Evolutionary conservation across 139 green algal genomes (phyloP).

Genomic region (Tetradesmus lagerheimii): DNA sequence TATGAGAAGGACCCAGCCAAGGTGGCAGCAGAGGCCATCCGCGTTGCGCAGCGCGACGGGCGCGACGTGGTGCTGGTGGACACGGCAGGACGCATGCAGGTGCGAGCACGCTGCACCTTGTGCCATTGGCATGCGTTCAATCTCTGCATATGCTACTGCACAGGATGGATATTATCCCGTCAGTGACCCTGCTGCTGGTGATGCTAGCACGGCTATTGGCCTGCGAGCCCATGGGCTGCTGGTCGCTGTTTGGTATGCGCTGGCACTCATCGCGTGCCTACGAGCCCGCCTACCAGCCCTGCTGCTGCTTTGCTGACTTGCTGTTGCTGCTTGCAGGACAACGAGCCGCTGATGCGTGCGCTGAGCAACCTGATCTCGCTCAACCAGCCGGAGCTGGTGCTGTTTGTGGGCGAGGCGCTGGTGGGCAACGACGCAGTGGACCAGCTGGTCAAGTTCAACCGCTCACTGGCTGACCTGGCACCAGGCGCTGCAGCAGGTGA

Average conservation of each 20-base stretch:
- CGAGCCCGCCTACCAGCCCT: neutral
- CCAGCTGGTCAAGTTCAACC: constrained; percentile 99
- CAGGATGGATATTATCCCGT: neutral
- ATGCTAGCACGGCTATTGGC: neutral
- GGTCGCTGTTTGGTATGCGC: neutral
- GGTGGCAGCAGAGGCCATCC: constrained; percentile 89
- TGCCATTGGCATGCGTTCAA: neutral
- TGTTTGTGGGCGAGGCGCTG: constrained; percentile 99
- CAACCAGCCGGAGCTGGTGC: constrained; percentile 95
- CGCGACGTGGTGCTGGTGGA: constrained; percentile 98
- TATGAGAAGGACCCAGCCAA: constrained; percentile 99
- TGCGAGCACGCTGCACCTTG: neutral
- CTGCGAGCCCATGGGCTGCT: neutral
- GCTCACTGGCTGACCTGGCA: constrained; percentile 78
- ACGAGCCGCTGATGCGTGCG: constrained; percentile 99
- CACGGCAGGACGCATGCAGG: constrained; percentile 86
- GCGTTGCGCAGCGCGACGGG: constrained; percentile 82
- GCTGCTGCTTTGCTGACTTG: neutral
- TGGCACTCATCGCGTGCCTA: neutral
- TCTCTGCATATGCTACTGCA: neutral
- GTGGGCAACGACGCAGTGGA: constrained; percentile 99
- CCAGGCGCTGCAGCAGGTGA: constrained; percentile 1
- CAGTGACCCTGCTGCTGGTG: neutral
- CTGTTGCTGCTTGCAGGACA: constrained; percentile 86
- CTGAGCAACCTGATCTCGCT: constrained; percentile 94